Conservation (phyloP, 352 stramenopile genomes). For the Plasmopara muralis region DNA sequence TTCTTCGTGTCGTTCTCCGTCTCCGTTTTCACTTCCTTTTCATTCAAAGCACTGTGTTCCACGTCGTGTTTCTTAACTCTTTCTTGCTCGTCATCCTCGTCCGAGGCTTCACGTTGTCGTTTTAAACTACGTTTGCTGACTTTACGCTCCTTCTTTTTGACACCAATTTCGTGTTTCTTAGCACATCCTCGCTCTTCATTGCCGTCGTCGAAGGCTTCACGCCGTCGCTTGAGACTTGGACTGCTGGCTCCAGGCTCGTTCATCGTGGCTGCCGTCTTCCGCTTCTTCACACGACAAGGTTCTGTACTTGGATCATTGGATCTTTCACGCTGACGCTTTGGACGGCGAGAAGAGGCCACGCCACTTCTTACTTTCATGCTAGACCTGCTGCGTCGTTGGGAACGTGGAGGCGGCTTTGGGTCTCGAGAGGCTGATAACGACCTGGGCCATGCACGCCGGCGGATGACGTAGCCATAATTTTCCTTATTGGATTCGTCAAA, state of each 20-base stretch:
- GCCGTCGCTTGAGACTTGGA: conserved; percentile 1
- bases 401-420: conserved; percentile 16
- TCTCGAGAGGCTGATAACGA: conserved; percentile 1
- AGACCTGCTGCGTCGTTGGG: conserved; percentile 13
- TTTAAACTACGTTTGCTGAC: not conserved
- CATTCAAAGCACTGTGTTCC: not conserved
- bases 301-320: conserved; percentile 8
- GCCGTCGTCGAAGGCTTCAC: conserved; percentile 7
- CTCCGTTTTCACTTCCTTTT: not conserved
- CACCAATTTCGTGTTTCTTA: conserved; percentile 17
- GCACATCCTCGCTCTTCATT: conserved; percentile 8
- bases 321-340: conserved; percentile 12
- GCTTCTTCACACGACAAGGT: conserved; percentile 13
- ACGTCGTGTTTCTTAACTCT: conserved; percentile 2
- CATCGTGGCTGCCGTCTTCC: conserved; percentile 5
- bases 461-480: conserved; percentile 56
- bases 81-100: conserved; percentile 6
- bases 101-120: conserved; percentile 6
- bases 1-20: not conserved
- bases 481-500: conserved; percentile 58
- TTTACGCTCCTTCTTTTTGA: conserved; percentile 1
- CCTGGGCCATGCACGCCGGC: conserved; percentile 13
- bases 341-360: conserved; percentile 7
- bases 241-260: conserved; percentile 2
- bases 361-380: conserved; percentile 6